These are phyloP conservation scores for Sanghuangporus sanghuang DNA, from an alignment of 1,284 basidiomycete genomes.

Conservation along the genomic window DNA sequence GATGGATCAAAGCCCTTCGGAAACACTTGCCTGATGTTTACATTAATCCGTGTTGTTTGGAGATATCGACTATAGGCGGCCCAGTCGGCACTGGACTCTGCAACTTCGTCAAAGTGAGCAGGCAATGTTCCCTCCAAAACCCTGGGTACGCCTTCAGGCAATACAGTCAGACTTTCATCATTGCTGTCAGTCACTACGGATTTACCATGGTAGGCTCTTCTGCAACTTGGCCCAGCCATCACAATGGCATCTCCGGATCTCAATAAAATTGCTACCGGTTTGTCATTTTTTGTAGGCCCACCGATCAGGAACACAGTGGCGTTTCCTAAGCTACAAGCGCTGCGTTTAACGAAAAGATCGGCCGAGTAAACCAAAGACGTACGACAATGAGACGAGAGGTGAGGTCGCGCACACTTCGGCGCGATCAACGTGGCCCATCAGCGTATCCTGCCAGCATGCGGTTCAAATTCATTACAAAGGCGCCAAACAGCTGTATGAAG, in stretches of 20 bases:
- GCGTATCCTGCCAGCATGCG: slow-evolving; percentile 60
- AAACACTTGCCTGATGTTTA: slow-evolving; percentile 88
- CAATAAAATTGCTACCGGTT: slow-evolving; percentile 77
- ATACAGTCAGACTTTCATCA: neutral
- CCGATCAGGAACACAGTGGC: slow-evolving; percentile 88
- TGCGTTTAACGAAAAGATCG: neutral
- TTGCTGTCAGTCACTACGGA: neutral
- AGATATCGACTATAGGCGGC: slow-evolving; percentile 59
- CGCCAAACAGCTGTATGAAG: neutral
- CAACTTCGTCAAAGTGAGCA: slow-evolving; percentile 39
- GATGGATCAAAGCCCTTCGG: slow-evolving; percentile 59
- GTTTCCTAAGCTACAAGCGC: slow-evolving; percentile 67
- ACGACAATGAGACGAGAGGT: slow-evolving; percentile 90
- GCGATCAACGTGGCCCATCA: slow-evolving; percentile 92
- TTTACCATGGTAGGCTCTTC: slow-evolving; percentile 82
- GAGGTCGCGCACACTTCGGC: slow-evolving; percentile 84
- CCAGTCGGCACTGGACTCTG: slow-evolving; percentile 42
- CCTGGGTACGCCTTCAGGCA: slow-evolving; percentile 69
- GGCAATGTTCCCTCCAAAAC: slow-evolving; percentile 80
- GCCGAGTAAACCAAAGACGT: slow-evolving; percentile 26
- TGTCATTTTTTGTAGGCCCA: slow-evolving; percentile 64
- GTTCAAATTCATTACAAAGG: neutral
- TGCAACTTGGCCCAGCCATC: slow-evolving; percentile 82
- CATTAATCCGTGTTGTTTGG: slow-evolving; percentile 69
- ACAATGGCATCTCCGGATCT: slow-evolving; percentile 87